Conservation (phyloP, 2,329 filamentous ascomycete species). For the Ceratocystis alfenasii region DNA sequence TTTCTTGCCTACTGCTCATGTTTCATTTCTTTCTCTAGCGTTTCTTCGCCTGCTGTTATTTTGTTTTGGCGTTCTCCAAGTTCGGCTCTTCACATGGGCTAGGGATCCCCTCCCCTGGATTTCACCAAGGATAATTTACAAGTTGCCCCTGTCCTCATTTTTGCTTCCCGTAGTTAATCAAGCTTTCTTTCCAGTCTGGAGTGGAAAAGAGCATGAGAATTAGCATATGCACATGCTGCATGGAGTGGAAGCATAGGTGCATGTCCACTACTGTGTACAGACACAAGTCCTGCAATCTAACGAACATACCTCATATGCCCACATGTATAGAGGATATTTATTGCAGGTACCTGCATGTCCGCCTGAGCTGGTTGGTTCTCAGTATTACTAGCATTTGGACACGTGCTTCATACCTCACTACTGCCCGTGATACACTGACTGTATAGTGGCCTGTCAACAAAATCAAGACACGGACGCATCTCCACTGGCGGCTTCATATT, state of each 20-base stretch:
- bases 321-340: too few relatives aligned
- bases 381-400: too few relatives aligned
- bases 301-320: not conserved
- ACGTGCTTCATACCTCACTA: too few relatives aligned
- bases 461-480: not conserved
- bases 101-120: not conserved
- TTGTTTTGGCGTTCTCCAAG: slow-evolving; percentile 3
- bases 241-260: not conserved
- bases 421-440: too few relatives aligned
- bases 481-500: not conserved
- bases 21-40: slow-evolving; percentile 7
- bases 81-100: not conserved
- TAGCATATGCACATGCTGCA: not conserved
- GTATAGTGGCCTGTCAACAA: too few relatives aligned
- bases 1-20: slow-evolving; percentile 1
- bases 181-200: too few relatives aligned
- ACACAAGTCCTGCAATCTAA: not conserved
- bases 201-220: not conserved
- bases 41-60: slow-evolving; percentile 1
- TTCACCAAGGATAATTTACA: not conserved
- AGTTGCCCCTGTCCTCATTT: not conserved
- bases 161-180: not conserved
- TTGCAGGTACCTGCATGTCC: too few relatives aligned
- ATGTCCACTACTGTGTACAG: not conserved
- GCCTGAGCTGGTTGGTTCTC: too few relatives aligned